phyloP scores from a whole-genome alignment of 2,329 filamentous ascomycete species.

The Aspergillus japonicus region DNA sequence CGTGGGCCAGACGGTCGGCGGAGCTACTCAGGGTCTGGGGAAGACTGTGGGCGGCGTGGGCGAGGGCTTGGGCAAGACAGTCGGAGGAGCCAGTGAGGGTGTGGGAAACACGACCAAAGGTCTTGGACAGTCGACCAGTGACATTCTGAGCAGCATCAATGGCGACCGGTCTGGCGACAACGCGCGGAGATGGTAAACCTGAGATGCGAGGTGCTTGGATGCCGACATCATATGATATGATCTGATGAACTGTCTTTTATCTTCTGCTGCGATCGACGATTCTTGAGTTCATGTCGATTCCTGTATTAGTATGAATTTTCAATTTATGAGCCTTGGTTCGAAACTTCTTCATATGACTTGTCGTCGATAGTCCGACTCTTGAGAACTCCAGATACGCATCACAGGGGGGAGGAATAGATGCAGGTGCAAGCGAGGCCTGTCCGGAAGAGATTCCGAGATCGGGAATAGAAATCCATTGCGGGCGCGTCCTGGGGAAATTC shows the following conservation, averaged over 20 bases:
- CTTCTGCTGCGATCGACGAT: neutral
- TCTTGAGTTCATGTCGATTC: neutral
- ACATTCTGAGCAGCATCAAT: conserved; percentile 9
- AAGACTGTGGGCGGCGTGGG: conserved; percentile 35
- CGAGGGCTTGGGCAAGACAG: conserved; percentile 32
- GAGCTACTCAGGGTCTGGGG: conserved; percentile 30
- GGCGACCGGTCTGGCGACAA: conserved; percentile 1
- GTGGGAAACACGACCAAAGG: conserved; percentile 31
- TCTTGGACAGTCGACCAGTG: conserved; percentile 17
- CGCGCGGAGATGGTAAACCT: neutral
- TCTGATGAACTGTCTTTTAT: neutral
- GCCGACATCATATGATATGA: neutral
- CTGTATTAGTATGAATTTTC: neutral
- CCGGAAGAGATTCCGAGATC: conserved; percentile 4
- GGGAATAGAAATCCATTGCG: neutral
- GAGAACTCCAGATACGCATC: too few species aligned
- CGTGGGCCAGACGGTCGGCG: conserved; percentile 31
- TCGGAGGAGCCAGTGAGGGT: conserved; percentile 34
- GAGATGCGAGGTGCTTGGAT: neutral
- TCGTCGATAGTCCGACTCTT: neutral
- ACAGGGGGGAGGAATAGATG: neutral
- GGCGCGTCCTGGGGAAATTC: neutral
- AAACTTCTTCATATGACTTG: neutral
- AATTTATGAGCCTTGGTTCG: neutral
- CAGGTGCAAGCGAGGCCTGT: neutral